Evolutionary conservation across 257 asterid species (phyloP), one percentile per base, ranked within the genome.

Genomic region (Ilex aquifolium): DNA sequence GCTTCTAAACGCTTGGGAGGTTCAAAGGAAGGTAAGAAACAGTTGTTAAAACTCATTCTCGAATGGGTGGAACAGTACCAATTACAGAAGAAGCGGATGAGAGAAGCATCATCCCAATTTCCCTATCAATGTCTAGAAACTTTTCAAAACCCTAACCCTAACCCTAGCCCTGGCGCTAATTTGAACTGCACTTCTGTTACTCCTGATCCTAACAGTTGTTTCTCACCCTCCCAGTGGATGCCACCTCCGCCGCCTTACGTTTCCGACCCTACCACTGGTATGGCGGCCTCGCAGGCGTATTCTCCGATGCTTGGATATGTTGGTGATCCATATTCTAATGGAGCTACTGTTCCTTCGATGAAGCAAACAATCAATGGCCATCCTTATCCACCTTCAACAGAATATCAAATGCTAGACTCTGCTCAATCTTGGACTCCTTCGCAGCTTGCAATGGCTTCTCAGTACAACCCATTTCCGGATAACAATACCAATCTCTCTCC

Each of bases 31-130:
- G 99, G 97, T 0, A 89, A 82, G 63, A 87, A 83, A 30, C 90
- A 83, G 72, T 83, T 92, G 30, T 52, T 89, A 66, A 83, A 80
- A 13, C 87, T 92, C 32, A 87, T 92, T 10, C 87, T 92, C 15
- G 85, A 80, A 13, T 92, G 99, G 99, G 99, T 92, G 31, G 91
- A 85, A 42, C 87, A 75, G 3, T 59, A 77, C 59, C 95, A 82
- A 57, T 88, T 89, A 29, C 97, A 83, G 69, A 89, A 84, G 31
- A 87, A 75, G 48, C 71, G 78, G 61, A 31, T 64, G 57, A 61
- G 63, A 7, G 85, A 59, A 60, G 69, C 66, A 2, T 67, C 50
- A 27, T 60, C 61, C 9, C 70, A 59, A 30, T 30, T 74, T 46
- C 63, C 73, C 32, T 70, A 40, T 52, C 54, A 66, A 12, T 55